Evolutionary conservation across 2,329 filamentous ascomycete species (phyloP).

Genomic region (Teratosphaeria epicoccoides): DNA sequence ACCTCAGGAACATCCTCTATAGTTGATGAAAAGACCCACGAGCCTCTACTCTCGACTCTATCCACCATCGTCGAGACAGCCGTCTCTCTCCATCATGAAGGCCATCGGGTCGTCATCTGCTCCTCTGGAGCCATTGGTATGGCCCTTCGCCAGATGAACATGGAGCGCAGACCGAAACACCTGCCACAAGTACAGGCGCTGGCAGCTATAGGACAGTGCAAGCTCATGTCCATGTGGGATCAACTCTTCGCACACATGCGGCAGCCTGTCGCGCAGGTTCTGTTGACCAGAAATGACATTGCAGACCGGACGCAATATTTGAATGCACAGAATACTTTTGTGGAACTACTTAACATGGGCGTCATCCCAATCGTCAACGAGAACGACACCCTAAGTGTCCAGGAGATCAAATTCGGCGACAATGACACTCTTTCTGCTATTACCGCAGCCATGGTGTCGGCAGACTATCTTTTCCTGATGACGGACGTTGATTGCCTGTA

Average conservation of each 20-base stretch:
- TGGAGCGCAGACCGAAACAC: conserved; percentile 79
- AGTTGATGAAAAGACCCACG: conserved; percentile 88
- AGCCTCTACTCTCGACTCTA: conserved; percentile 82
- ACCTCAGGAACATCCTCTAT: conserved; percentile 88
- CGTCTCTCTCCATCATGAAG: conserved; percentile 75
- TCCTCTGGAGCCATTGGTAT: conserved; percentile 96
- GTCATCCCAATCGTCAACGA: conserved; percentile 98
- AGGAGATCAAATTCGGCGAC: conserved; percentile 99
- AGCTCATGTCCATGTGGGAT: conserved; percentile 92
- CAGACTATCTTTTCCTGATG: conserved; percentile 95
- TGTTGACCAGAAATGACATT: conserved; percentile 92
- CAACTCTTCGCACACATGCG: conserved; percentile 76
- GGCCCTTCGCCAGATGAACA: conserved; percentile 78
- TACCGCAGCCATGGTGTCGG: conserved; percentile 92
- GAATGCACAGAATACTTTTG: conserved; percentile 92
- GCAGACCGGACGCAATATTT: conserved; percentile 90
- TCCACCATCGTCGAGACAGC: conserved; percentile 91
- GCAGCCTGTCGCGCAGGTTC: conserved; percentile 87
- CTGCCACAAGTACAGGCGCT: conserved; percentile 84
- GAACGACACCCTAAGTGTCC: conserved; percentile 92
- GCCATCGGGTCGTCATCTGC: conserved; percentile 88
- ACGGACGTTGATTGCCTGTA: conserved; percentile 97
- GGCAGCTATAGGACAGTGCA: conserved; percentile 90
- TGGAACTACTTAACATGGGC: conserved; percentile 81
- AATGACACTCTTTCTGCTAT: conserved; percentile 97